Evolutionary conservation across 139 green algal species (phyloP).

Genomic region (Axilococcus clingmanii): DNA sequence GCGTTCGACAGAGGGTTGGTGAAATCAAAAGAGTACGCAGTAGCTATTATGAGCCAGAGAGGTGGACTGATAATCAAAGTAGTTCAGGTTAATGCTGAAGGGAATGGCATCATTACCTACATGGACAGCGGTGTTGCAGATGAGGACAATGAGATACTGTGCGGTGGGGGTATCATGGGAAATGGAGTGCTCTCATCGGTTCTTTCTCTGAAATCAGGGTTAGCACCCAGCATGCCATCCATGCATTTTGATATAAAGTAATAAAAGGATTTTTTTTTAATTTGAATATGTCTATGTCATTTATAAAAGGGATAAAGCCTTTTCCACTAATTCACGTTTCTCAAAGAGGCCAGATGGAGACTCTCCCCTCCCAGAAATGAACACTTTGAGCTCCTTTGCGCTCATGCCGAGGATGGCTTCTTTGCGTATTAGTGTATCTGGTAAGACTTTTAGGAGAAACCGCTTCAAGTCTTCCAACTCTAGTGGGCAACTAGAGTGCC

Average conservation of each 20-base stretch:
- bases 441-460: conserved; percentile 14
- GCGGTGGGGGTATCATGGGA: too few relatives aligned
- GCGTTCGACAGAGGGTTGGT: conserved; percentile 17
- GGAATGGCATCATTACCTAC: not conserved
- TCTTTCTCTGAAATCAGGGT: not conserved
- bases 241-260: not conserved
- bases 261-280: not conserved
- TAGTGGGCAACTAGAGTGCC: conserved; percentile 18
- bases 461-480: conserved; percentile 24
- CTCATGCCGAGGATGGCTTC: conserved; percentile 5
- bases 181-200: too few relatives aligned
- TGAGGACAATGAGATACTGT: not conserved
- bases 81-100: conserved; percentile 9
- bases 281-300: conserved; percentile 1
- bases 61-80: conserved; percentile 43
- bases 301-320: too few relatives aligned
- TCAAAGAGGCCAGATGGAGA: conserved; percentile 4
- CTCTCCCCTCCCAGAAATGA: not conserved
- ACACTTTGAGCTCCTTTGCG: conserved; percentile 5
- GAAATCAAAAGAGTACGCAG: conserved; percentile 56
- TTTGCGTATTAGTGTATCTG: not conserved
- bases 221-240: not conserved
- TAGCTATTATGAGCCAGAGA: conserved; percentile 46
- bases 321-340: conserved; percentile 8
- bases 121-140: not conserved